Conservation (phyloP, 2,329 filamentous ascomycete genomes). For the Fusarium pseudonygamai region DNA sequence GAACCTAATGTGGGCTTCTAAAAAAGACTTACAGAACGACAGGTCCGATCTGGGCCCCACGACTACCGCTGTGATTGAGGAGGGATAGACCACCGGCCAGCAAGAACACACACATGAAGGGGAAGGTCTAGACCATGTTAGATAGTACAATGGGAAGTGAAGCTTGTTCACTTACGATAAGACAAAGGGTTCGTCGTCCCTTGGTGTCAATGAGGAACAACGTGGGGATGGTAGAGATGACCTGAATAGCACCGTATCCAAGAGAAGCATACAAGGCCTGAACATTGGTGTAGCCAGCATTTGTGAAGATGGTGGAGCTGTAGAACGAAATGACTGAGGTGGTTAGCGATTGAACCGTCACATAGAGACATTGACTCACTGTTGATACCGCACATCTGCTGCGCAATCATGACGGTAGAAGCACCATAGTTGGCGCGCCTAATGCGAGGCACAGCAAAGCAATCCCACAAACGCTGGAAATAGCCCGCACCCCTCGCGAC, state of each 20-base stretch:
- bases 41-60: constrained; percentile 42
- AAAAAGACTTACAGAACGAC: constrained; percentile 42
- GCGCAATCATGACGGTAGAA: constrained; percentile 80
- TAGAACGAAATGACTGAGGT: constrained; percentile 37
- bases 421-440: constrained; percentile 78
- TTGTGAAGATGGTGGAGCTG: constrained; percentile 20
- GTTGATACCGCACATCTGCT: constrained; percentile 58
- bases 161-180: background rate
- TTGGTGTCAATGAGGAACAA: constrained; percentile 26
- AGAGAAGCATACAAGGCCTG: constrained; percentile 25
- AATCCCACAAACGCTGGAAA: constrained; percentile 55
- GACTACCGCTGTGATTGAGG: constrained; percentile 37
- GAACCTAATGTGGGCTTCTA: too few species aligned
- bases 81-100: constrained; percentile 47
- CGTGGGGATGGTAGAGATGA: constrained; percentile 16
- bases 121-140: constrained; percentile 43
- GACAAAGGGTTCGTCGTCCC: constrained; percentile 22
- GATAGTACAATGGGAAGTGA: rapidly evolving
- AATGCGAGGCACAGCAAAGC: constrained; percentile 74
- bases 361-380: background rate
- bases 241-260: constrained; percentile 27
- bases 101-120: constrained; percentile 47
- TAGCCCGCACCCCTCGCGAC: constrained; percentile 43
- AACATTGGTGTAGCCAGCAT: background rate
- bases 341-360: background rate